These are phyloP conservation scores for Cryptococcus sp. DNA, from an alignment of 1,284 basidiomycete species.

Conservation along the genomic window DNA sequence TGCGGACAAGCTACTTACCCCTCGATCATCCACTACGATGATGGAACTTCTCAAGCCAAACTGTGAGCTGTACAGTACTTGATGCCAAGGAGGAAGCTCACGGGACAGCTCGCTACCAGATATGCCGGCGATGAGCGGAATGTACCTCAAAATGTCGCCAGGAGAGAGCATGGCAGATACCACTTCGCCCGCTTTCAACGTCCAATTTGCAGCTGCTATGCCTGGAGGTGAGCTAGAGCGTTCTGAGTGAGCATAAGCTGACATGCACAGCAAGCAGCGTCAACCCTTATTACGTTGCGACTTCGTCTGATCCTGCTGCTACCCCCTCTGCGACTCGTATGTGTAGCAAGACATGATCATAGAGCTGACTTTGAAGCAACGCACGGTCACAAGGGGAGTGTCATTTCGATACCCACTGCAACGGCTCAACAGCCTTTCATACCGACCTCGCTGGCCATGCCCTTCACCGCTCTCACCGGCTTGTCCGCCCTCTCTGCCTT, in stretches of 20 bases:
- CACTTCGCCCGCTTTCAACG: conserved; percentile 12
- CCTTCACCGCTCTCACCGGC: neutral
- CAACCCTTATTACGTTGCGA: no score
- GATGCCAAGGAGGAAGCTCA: neutral
- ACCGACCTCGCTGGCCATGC: neutral
- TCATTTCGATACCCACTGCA: neutral
- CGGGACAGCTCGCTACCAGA: conserved; percentile 2
- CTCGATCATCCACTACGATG: conserved; percentile 7
- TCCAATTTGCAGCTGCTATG: conserved; percentile 1
- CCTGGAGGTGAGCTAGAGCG: neutral
- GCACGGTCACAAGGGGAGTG: no score
- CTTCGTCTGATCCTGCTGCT: no score
- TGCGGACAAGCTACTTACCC: conserved; percentile 12
- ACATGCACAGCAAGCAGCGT: no score
- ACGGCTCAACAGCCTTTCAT: neutral
- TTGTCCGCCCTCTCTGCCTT: neutral
- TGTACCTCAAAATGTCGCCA: conserved; percentile 12
- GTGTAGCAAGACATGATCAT: no score
- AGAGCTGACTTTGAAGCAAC: no score
- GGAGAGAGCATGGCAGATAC: conserved; percentile 1
- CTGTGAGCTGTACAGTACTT: conserved; percentile 7
- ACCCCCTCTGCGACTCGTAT: no score
- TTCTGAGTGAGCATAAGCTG: no score
- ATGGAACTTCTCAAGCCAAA: conserved; percentile 13
- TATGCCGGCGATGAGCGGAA: conserved; percentile 6